These are phyloP conservation scores for Pythium myriotylum DNA, from an alignment of 352 stramenopile genomes.

Conservation along the genomic window DNA sequence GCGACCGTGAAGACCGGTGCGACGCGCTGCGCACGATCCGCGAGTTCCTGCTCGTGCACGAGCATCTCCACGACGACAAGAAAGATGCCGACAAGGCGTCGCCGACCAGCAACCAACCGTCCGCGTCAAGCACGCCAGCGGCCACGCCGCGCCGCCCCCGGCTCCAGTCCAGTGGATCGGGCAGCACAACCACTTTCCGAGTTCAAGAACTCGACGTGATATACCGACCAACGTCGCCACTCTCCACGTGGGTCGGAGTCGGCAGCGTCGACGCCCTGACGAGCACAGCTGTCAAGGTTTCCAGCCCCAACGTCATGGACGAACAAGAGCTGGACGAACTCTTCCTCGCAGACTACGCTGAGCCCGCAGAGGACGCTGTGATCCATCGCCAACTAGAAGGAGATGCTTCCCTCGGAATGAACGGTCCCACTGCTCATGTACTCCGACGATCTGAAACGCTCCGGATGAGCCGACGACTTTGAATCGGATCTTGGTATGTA, in stretches of 20 bases:
- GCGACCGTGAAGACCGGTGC: slow-evolving; percentile 48
- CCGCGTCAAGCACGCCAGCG: neutral
- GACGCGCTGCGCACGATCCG: slow-evolving; percentile 50
- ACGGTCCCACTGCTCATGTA: slow-evolving; percentile 7
- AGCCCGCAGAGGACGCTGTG: slow-evolving; percentile 53
- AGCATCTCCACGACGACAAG: slow-evolving; percentile 39
- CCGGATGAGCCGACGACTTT: slow-evolving; percentile 20
- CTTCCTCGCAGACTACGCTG: slow-evolving; percentile 51
- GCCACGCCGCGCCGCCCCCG: slow-evolving; percentile 1
- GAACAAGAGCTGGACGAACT: slow-evolving; percentile 53
- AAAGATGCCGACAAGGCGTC: slow-evolving; percentile 1
- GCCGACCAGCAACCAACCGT: neutral
- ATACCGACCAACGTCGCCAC: slow-evolving; percentile 35
- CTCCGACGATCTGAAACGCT: slow-evolving; percentile 20
- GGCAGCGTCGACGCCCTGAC: neutral
- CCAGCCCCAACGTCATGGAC: slow-evolving; percentile 19
- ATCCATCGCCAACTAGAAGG: slow-evolving; percentile 48
- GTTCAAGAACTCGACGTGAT: slow-evolving; percentile 63
- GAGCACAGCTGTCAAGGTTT: slow-evolving; percentile 19
- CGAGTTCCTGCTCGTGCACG: slow-evolving; percentile 69
- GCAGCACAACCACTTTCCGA: slow-evolving; percentile 47
- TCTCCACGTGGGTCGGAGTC: slow-evolving; percentile 15
- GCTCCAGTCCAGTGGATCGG: slow-evolving; percentile 5
- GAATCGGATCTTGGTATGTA: slow-evolving; percentile 14
- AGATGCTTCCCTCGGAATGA: slow-evolving; percentile 20